Percentiles rank a stretch among this genome's conserved stretches.
Evolutionary conservation across 257 asterid species (phyloP).

Genomic region (Perilla frutescens): DNA sequence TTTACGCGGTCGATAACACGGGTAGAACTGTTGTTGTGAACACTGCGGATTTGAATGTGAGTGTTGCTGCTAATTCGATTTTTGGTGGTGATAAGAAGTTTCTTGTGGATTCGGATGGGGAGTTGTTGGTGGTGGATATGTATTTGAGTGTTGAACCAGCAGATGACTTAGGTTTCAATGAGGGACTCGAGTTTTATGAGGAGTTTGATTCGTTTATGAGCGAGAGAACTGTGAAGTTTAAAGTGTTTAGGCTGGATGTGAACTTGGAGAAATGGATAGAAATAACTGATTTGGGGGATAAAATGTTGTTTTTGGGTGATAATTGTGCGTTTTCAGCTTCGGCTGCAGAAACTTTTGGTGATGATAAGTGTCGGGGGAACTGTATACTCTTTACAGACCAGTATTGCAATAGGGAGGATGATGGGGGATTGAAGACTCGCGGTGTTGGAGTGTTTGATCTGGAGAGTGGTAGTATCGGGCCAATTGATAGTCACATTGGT

Average conservation of each 20-base stretch:
- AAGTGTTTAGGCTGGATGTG: constrained; percentile 71
- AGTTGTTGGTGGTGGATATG: constrained; percentile 73
- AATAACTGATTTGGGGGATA: constrained; percentile 65
- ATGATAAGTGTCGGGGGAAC: constrained; percentile 58
- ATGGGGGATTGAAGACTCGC: constrained; percentile 51
- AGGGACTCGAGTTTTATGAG: constrained; percentile 67
- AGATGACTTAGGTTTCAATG: constrained; percentile 64
- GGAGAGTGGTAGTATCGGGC: constrained; percentile 73
- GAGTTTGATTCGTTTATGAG: constrained; percentile 69
- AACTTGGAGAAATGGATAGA: constrained; percentile 61
- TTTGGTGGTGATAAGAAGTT: constrained; percentile 86
- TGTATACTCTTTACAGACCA: constrained; percentile 71
- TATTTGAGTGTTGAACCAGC: constrained; percentile 66
- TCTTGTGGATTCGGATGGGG: constrained; percentile 68
- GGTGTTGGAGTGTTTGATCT: constrained; percentile 72
- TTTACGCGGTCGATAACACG: constrained; percentile 69
- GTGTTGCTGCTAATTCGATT: constrained; percentile 50
- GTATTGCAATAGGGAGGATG: constrained; percentile 55
- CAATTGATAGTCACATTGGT: constrained; percentile 46
- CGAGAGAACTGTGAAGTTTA: constrained; percentile 79
- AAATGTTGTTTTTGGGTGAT: constrained; percentile 80
- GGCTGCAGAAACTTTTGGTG: constrained; percentile 50
- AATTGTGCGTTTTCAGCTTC: constrained; percentile 68
- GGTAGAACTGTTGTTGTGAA: constrained; percentile 67
- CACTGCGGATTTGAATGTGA: constrained; percentile 45